Evolutionary conservation across 2,329 filamentous ascomycete genomes (phyloP), one percentile per base, ranked within the genome.

Genomic region (Cyphellophora europaea): DNA sequence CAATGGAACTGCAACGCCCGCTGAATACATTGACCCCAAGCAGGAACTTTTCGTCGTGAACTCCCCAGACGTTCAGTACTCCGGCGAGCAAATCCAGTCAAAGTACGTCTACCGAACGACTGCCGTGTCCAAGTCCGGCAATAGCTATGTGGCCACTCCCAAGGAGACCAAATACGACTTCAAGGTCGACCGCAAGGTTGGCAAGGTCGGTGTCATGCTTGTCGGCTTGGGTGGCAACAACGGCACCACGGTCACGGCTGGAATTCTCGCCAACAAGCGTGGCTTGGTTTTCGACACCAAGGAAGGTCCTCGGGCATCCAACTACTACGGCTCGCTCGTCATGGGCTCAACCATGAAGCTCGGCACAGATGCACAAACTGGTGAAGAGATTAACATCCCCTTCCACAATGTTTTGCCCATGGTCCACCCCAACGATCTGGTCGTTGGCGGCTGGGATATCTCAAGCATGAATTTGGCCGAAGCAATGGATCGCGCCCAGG

Each of bases 161-260:
- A 83, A 83, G 63, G 82, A 93, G 66, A 91, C 83, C 44, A 67
- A 80, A 50, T 98, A 96, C 62, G 82, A 95, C 71, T 96, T 98
- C 82, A 93, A 94, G 74, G 84, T 91, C 55, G 82, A 94, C 59
- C 86, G 89, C 61, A 84, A 83, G 63, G 75, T 96, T 41, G 86
- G 87, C 63, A 93, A 89, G 72, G 76, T 86, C 49, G 91, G 91
- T 56, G 76, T 95, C 69, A 96, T 98, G 91, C 74, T 98, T 48
- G 89, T 98, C 49, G 91, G 91, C 46, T 89, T 82, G 78, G 91
- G 91, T 63, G 91, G 91, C 56, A 98, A 98, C 77, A 98, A 98
- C 59, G 91, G 91, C 48, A 86, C 86, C 48, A 98, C 91, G 39
- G 86, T 98, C 44, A 96, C 91, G 41, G 91, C 91, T 43, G 91